Evolutionary conservation across 768 basidiomycete genomes (phyloP).

Genomic region (Tulasnella sp.): DNA sequence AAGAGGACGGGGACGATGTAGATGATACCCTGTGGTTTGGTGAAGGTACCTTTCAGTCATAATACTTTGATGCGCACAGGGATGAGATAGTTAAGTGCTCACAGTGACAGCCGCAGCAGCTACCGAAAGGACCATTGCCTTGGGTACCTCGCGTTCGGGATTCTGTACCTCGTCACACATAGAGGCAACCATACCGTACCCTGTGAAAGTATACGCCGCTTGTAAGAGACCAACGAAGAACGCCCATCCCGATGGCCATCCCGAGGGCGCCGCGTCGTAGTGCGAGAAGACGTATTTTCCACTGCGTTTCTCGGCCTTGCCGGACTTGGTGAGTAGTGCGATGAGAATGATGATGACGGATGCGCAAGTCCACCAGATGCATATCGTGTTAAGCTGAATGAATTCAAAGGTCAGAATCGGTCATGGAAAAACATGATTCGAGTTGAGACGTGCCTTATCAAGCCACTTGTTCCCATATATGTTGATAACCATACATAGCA

Average conservation of each 20-base stretch:
- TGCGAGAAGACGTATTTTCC: conserved; percentile 46
- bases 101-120: conserved; percentile 1
- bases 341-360: conserved; percentile 41
- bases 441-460: conserved; percentile 33
- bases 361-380: conserved; percentile 51
- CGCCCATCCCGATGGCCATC: conserved; percentile 58
- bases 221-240: conserved; percentile 51
- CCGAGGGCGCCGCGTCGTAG: conserved; percentile 52
- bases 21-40: conserved; percentile 41
- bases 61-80: conserved; percentile 43
- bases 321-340: conserved; percentile 42
- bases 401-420: no score
- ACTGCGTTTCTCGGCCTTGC: conserved; percentile 43
- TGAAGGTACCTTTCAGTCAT: no score
- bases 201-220: conserved; percentile 45
- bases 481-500: conserved; percentile 40
- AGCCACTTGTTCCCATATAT: conserved; percentile 46
- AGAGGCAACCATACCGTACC: conserved; percentile 56
- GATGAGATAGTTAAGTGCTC: conserved; percentile 20
- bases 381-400: conserved; percentile 35
- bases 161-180: conserved; percentile 61
- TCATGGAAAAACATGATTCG: neutral
- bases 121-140: conserved; percentile 41
- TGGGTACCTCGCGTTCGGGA: conserved; percentile 44
- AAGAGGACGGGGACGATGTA: conserved; percentile 56